Evolutionary conservation across 768 basidiomycete genomes (phyloP).

Genomic region (Serendipita vermifera): DNA sequence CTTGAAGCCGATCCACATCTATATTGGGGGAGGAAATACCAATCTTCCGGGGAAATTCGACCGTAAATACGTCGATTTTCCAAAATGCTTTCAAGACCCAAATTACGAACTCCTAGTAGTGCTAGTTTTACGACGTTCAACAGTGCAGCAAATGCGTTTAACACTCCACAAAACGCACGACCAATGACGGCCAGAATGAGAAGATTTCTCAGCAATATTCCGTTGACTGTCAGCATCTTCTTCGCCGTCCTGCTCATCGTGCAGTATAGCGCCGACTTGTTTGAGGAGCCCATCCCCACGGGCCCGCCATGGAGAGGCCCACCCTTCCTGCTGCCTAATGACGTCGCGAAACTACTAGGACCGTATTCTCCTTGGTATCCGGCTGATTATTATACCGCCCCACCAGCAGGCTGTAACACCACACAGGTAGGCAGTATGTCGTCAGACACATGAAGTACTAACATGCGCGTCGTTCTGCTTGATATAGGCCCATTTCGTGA

Average conservation of each 20-base stretch:
- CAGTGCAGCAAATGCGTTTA: too few relatives aligned
- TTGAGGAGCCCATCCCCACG: not conserved
- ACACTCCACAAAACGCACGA: too few relatives aligned
- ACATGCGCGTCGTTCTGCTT: too few relatives aligned
- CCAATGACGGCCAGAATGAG: not conserved
- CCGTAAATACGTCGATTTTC: too few relatives aligned
- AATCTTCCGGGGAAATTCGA: too few relatives aligned
- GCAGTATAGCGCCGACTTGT: not conserved
- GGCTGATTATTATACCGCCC: constrained; percentile 31
- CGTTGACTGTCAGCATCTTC: not conserved
- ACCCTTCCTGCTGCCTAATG: not conserved
- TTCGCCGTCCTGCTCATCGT: constrained; percentile 1
- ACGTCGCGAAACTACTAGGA: not conserved
- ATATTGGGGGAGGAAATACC: too few relatives aligned
- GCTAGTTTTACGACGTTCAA: too few relatives aligned
- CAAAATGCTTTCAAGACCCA: too few relatives aligned
- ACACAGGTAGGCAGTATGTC: constrained; percentile 34
- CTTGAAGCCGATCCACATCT: too few relatives aligned
- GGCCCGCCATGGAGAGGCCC: not conserved
- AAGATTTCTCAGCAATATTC: not conserved
- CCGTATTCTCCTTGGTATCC: constrained; percentile 47
- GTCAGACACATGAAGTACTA: too few relatives aligned
- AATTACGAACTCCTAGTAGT: too few relatives aligned
- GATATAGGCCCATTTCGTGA: too few relatives aligned
- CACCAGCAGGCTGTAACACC: constrained; percentile 38